Conservation (phyloP, 257 asterid species). For the Mentha longifolia region DNA sequence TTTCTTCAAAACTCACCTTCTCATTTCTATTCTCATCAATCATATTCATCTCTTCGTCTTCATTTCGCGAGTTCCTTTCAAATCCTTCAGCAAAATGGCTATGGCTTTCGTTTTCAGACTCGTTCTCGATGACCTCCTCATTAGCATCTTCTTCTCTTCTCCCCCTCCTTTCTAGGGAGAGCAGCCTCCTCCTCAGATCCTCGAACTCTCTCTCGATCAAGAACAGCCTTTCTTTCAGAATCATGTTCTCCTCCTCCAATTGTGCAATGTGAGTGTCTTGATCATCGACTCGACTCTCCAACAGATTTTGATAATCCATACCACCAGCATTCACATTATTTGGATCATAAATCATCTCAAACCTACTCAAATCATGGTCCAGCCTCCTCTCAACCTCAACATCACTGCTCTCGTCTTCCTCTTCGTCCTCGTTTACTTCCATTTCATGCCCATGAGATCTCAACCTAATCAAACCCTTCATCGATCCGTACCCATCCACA, state of each 20-base stretch:
- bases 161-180: constrained; percentile 41
- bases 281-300: constrained; percentile 57
- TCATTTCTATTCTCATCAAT: not conserved
- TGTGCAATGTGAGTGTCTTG: constrained; percentile 54
- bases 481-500: constrained; percentile 66
- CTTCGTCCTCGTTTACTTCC: constrained; percentile 43
- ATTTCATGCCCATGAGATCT: constrained; percentile 48
- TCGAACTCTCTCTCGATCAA: constrained; percentile 55
- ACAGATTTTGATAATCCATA: constrained; percentile 36
- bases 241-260: constrained; percentile 57
- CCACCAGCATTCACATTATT: constrained; percentile 28
- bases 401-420: constrained; percentile 52
- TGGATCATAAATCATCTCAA: constrained; percentile 63
- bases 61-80: not conserved
- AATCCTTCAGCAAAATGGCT: constrained; percentile 22
- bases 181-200: constrained; percentile 50
- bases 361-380: constrained; percentile 61
- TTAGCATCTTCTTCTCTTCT: constrained; percentile 28
- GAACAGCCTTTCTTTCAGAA: constrained; percentile 56
- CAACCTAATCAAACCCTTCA: constrained; percentile 65
- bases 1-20: not conserved
- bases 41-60: not conserved
- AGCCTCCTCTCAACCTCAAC: constrained; percentile 61
- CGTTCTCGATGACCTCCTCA: constrained; percentile 46
- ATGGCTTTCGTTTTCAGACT: constrained; percentile 60